Conservation (phyloP, 306 rosid genomes). For the Cicer pinnatifidum region DNA sequence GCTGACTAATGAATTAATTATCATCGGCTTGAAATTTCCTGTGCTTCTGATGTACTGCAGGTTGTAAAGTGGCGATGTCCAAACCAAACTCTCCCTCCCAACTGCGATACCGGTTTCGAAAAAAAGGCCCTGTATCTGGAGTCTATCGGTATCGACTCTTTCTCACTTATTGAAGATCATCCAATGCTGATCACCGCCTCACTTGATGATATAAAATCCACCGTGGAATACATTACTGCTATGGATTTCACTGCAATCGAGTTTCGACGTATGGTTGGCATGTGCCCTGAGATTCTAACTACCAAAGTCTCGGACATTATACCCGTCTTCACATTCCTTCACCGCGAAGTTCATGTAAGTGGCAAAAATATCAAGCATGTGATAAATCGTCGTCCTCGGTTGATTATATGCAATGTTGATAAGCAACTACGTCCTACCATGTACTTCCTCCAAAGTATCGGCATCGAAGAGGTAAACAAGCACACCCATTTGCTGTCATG, state of each 20-base stretch:
- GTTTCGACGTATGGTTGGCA: constrained; percentile 66
- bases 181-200: constrained; percentile 65
- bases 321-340: constrained; percentile 79
- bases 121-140: constrained; percentile 78
- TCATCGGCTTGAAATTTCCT: constrained; percentile 33
- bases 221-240: constrained; percentile 65
- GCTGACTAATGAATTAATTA: constrained; percentile 10
- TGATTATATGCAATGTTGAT: constrained; percentile 70
- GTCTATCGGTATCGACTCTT: constrained; percentile 80
- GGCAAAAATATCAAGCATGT: constrained; percentile 60
- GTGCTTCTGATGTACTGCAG: constrained; percentile 44
- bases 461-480: constrained; percentile 66
- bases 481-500: constrained; percentile 77
- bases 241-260: constrained; percentile 65
- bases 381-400: constrained; percentile 82
- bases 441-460: constrained; percentile 86
- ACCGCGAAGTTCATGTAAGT: constrained; percentile 66
- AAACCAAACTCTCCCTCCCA: constrained; percentile 48
- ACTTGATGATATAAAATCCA: constrained; percentile 64
- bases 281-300: constrained; percentile 83
- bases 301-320: constrained; percentile 59
- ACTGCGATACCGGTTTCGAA: constrained; percentile 52
- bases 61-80: constrained; percentile 60
- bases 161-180: constrained; percentile 65
- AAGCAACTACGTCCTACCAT: constrained; percentile 85